phyloP scores from a whole-genome alignment of 257 asterid species.

The Gardenia jasminoides region DNA sequence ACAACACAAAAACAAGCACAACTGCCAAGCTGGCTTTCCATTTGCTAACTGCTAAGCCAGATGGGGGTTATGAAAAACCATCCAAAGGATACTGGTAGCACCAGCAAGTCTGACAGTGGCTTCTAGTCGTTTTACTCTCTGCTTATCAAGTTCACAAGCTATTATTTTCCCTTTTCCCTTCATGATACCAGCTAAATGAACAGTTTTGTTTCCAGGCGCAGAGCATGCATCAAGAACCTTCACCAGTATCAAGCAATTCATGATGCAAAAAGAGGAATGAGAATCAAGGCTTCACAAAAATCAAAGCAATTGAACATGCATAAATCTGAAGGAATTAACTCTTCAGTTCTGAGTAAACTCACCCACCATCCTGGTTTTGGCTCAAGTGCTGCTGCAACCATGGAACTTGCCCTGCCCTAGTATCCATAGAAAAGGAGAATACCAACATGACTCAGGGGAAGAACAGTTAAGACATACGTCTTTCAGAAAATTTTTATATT shows the following conservation, averaged over 20 bases:
- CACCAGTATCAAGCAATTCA: conserved; percentile 31
- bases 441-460: neutral
- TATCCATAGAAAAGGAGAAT: neutral
- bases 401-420: conserved; percentile 94
- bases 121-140: conserved; percentile 64
- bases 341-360: conserved; percentile 13
- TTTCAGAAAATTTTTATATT: neutral
- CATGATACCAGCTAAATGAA: conserved; percentile 92
- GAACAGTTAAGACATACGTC: neutral
- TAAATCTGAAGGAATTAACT: neutral
- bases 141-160: conserved; percentile 87
- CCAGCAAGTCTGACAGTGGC: conserved; percentile 66
- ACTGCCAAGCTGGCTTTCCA: neutral
- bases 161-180: conserved; percentile 73
- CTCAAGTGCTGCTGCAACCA: conserved; percentile 82
- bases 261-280: conserved; percentile 1
- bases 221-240: conserved; percentile 97
- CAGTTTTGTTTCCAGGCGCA: conserved; percentile 96
- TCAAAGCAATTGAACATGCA: neutral
- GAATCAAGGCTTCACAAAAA: neutral
- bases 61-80: conserved; percentile 5
- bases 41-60: neutral
- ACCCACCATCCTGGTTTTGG: conserved; percentile 94
- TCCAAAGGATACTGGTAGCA: conserved; percentile 74
- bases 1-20: neutral